Evolutionary conservation across 2,329 filamentous ascomycete genomes (phyloP).

Genomic region (Apiospora marii): DNA sequence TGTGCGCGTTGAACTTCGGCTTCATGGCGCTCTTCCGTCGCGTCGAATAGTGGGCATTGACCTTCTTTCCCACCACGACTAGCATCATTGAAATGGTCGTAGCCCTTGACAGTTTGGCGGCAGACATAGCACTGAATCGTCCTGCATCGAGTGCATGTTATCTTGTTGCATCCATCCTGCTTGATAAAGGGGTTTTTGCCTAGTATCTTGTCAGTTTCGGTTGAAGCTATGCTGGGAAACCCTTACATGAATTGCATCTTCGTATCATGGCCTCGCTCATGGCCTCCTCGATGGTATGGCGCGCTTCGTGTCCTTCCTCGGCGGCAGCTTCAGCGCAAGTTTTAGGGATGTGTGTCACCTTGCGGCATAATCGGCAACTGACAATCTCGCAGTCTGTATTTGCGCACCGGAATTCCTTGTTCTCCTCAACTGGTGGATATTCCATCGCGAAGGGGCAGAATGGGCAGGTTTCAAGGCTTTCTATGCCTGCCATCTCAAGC

Average conservation of each 20-base stretch:
- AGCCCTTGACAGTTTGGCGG: conserved; percentile 66
- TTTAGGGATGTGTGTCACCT: conserved; percentile 74
- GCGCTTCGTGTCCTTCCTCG: conserved; percentile 66
- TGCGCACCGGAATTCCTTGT: conserved; percentile 78
- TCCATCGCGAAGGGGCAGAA: conserved; percentile 85
- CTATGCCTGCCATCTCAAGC: conserved; percentile 73
- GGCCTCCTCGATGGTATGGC: conserved; percentile 80
- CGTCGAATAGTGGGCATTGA: conserved; percentile 75
- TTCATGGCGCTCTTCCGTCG: conserved; percentile 65
- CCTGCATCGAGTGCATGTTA: conserved; percentile 71
- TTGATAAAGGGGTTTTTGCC: conserved; percentile 82
- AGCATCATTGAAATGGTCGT: conserved; percentile 73
- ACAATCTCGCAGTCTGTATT: conserved; percentile 69
- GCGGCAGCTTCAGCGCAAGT: conserved; percentile 72
- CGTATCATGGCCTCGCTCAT: conserved; percentile 83
- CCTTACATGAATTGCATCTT: conserved; percentile 71
- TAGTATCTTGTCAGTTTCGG: conserved; percentile 35
- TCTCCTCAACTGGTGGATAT: conserved; percentile 69
- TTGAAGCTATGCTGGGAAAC: not conserved
- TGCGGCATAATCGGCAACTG: conserved; percentile 74
- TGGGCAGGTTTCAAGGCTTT: conserved; percentile 78
- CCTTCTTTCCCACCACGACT: conserved; percentile 54
- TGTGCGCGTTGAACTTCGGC: conserved; percentile 70
- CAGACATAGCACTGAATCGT: conserved; percentile 76
- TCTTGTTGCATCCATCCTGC: conserved; percentile 82